Percentiles rank a stretch among this genome's conserved stretches.
phyloP scores from a whole-genome alignment of 345 rosid species.

The Anacardium occidentale region DNA sequence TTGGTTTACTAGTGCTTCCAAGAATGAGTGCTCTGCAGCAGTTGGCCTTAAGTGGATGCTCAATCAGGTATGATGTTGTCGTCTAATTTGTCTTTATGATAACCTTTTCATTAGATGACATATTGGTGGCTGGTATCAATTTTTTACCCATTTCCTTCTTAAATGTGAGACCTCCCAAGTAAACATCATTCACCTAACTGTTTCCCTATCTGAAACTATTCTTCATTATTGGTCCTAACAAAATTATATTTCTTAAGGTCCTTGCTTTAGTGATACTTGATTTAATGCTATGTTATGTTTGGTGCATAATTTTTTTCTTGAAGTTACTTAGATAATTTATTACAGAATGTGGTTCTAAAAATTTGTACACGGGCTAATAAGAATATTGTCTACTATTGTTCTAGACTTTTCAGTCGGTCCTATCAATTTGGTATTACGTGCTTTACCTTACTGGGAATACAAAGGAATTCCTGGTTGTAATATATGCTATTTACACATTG shows the following conservation, averaged over 20 bases:
- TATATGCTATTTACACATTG: background rate
- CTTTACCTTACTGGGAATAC: background rate
- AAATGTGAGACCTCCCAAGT: background rate
- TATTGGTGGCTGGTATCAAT: slow-evolving; percentile 6
- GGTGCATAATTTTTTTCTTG: background rate
- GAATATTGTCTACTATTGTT: background rate
- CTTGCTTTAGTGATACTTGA: background rate
- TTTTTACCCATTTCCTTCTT: background rate
- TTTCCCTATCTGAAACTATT: background rate
- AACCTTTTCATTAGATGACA: background rate
- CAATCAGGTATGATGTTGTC: slow-evolving; percentile 64
- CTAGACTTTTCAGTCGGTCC: background rate
- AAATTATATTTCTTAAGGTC: background rate
- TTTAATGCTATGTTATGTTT: background rate
- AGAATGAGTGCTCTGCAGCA: slow-evolving; percentile 94
- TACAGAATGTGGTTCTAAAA: too few relatives aligned
- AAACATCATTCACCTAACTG: background rate
- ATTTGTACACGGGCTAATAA: background rate
- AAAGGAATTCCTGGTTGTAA: background rate
- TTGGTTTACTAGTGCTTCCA: slow-evolving; percentile 84
- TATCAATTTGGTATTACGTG: background rate
- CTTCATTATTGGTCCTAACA: background rate
- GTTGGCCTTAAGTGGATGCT: slow-evolving; percentile 99
- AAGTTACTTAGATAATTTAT: background rate
- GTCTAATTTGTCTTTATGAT: slow-evolving; percentile 4